Evolutionary conservation across 345 rosid genomes (phyloP).

Genomic region (Rhizophora apiculata): DNA sequence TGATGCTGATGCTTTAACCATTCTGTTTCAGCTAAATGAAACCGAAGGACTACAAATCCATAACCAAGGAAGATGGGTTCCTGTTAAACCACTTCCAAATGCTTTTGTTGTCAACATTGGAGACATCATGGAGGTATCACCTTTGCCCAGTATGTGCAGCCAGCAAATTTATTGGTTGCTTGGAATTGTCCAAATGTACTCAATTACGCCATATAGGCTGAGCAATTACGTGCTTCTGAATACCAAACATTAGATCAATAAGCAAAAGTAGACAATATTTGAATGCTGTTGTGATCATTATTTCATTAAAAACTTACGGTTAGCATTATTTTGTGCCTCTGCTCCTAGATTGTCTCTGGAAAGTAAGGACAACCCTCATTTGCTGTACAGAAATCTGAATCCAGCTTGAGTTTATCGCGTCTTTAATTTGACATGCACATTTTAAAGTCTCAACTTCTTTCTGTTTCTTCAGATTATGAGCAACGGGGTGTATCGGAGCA

Average conservation of each 20-base stretch:
- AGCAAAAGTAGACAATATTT: background rate
- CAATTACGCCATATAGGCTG: background rate
- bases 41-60: slow-evolving; percentile 22
- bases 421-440: background rate
- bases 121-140: slow-evolving; percentile 20
- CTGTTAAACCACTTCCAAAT: slow-evolving; percentile 19
- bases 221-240: background rate
- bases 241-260: background rate
- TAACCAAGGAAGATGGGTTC: slow-evolving; percentile 17
- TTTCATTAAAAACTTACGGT: no score
- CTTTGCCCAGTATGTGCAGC: background rate
- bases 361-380: no score
- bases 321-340: no score
- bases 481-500: slow-evolving; percentile 26
- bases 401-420: no score
- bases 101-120: slow-evolving; percentile 28
- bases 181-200: background rate
- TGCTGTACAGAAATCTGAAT: no score
- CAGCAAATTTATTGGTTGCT: background rate
- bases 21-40: slow-evolving; percentile 19
- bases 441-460: background rate
- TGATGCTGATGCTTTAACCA: slow-evolving; percentile 28
- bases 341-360: no score
- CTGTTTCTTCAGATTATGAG: slow-evolving; percentile 23
- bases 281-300: no score